These are phyloP conservation scores for Xylaria sp. DNA, from an alignment of 2,329 filamentous ascomycete genomes.

Conservation along the genomic window DNA sequence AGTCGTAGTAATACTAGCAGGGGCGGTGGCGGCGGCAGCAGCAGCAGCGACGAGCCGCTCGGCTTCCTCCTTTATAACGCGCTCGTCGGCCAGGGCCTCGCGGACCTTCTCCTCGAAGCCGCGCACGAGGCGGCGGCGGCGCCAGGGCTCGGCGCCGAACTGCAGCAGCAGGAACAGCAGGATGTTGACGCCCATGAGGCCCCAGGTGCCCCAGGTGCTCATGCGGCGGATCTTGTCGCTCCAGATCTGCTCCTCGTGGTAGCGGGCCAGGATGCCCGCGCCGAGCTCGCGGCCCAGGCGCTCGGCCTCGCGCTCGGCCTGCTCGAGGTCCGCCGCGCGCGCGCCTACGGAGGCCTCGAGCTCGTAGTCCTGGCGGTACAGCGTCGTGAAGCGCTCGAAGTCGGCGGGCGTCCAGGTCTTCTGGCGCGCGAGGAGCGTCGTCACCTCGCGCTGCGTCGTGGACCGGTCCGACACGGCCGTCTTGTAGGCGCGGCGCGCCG, in stretches of 20 bases:
- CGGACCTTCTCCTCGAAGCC: slow-evolving; percentile 84
- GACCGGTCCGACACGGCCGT: slow-evolving; percentile 85
- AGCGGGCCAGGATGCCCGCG: slow-evolving; percentile 85
- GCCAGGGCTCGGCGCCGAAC: slow-evolving; percentile 93
- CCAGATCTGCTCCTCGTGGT: slow-evolving; percentile 99
- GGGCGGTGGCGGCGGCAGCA: slow-evolving; percentile 11
- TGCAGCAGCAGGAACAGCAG: slow-evolving; percentile 87
- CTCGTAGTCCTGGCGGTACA: slow-evolving; percentile 92
- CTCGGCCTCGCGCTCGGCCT: slow-evolving; percentile 83
- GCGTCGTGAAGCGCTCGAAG: slow-evolving; percentile 91
- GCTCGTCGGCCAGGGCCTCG: slow-evolving; percentile 76
- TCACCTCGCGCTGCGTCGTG: slow-evolving; percentile 94
- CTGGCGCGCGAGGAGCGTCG: slow-evolving; percentile 91
- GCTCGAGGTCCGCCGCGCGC: slow-evolving; percentile 75
- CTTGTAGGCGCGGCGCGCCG: slow-evolving; percentile 80
- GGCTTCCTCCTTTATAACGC: slow-evolving; percentile 43
- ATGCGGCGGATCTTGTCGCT: slow-evolving; percentile 96
- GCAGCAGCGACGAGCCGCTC: slow-evolving; percentile 36
- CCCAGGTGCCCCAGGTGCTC: slow-evolving; percentile 98
- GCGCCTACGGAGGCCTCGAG: slow-evolving; percentile 87
- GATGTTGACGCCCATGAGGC: slow-evolving; percentile 96
- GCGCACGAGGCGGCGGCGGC: slow-evolving; percentile 80
- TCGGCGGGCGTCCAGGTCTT: slow-evolving; percentile 89
- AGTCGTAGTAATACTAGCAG: background rate
- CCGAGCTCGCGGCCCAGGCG: slow-evolving; percentile 80